These are phyloP conservation scores for Penicillium glabrum DNA, from an alignment of 2,329 filamentous ascomycete genomes.

Conservation along the genomic window DNA sequence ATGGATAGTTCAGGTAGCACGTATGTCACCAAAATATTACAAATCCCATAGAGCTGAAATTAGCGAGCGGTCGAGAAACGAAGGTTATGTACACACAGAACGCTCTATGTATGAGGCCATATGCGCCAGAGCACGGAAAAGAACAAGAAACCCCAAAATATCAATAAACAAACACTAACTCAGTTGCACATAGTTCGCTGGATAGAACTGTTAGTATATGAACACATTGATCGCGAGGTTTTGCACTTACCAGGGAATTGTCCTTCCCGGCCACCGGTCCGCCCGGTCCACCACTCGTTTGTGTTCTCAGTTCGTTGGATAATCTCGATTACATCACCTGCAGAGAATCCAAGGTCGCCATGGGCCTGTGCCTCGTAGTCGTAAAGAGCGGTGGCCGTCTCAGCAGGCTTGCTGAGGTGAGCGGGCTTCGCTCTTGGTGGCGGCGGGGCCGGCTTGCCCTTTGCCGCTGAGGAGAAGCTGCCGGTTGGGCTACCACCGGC, in stretches of 20 bases:
- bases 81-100: conserved; percentile 25
- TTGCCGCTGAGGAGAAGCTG: conserved; percentile 56
- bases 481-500: conserved; percentile 37
- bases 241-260: conserved; percentile 85
- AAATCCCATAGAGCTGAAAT: conserved; percentile 8
- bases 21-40: conserved; percentile 1
- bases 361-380: conserved; percentile 96
- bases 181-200: conserved; percentile 41
- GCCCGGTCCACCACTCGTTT: conserved; percentile 97
- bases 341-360: conserved; percentile 85
- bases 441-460: conserved; percentile 65
- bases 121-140: conserved; percentile 17
- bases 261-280: conserved; percentile 73
- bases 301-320: conserved; percentile 78
- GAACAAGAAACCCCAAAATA: conserved; percentile 3
- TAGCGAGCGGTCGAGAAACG: conserved; percentile 11
- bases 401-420: conserved; percentile 67
- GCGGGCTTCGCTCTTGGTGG: conserved; percentile 83
- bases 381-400: conserved; percentile 87
- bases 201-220: conserved; percentile 8
- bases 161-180: conserved; percentile 22
- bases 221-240: background rate
- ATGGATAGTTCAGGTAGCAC: background rate
- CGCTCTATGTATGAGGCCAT: conserved; percentile 26
- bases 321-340: conserved; percentile 90